Evolutionary conservation across 192 early-diverging fungal species (phyloP).

Genomic region (Chytriomyces sp.): DNA sequence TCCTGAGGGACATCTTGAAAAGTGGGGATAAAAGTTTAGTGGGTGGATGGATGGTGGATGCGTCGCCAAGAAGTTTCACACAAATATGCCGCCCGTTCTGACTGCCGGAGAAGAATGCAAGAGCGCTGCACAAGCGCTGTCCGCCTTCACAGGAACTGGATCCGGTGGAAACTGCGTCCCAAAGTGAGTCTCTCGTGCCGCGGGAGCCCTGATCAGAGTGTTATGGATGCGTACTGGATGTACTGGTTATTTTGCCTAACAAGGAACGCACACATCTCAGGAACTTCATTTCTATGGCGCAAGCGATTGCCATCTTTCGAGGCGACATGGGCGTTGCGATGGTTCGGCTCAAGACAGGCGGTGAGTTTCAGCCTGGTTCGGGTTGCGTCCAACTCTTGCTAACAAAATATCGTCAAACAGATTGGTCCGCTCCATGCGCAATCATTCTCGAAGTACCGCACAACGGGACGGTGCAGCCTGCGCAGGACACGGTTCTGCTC

Average conservation of each 20-base stretch:
- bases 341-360: slow-evolving; percentile 52
- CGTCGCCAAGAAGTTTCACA: not conserved
- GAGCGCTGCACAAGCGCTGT: slow-evolving; percentile 47
- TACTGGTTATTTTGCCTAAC: not conserved
- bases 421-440: slow-evolving; percentile 62
- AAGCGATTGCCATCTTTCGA: slow-evolving; percentile 50
- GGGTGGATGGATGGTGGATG: too few relatives aligned
- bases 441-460: slow-evolving; percentile 50
- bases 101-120: slow-evolving; percentile 53
- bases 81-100: slow-evolving; percentile 19
- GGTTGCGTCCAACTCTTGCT: not conserved
- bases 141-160: slow-evolving; percentile 46
- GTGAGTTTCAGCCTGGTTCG: slow-evolving; percentile 26
- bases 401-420: slow-evolving; percentile 24
- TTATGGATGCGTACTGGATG: too few relatives aligned
- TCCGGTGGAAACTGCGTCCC: slow-evolving; percentile 26
- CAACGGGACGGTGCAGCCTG: slow-evolving; percentile 38
- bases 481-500: slow-evolving; percentile 52
- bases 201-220: too few relatives aligned
- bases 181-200: slow-evolving; percentile 22
- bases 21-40: too few relatives aligned
- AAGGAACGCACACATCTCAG: slow-evolving; percentile 35
- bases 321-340: slow-evolving; percentile 55
- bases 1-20: too few relatives aligned
- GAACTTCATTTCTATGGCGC: slow-evolving; percentile 43